Percentiles rank a stretch among this genome's conserved stretches.
phyloP scores from a whole-genome alignment of 1,139 yeast species.

The Meyerozyma carpophila region DNA sequence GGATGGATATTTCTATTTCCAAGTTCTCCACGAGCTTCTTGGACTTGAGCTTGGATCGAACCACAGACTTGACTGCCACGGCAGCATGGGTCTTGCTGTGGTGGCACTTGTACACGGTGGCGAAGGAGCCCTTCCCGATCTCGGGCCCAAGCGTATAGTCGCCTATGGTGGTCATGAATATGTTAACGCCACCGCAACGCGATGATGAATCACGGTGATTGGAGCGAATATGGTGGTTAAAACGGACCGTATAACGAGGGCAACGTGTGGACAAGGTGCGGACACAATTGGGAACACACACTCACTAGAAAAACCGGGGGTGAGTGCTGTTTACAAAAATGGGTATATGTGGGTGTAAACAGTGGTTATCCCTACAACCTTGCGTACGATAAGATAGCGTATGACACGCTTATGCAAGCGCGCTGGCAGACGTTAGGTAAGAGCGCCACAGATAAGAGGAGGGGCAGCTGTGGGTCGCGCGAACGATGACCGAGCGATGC shows the following conservation, averaged over 20 bases:
- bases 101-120: conserved; percentile 68
- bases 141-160: conserved; percentile 58
- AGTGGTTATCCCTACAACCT: not conserved
- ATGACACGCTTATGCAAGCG: conserved; percentile 1
- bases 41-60: conserved; percentile 74
- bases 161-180: conserved; percentile 21
- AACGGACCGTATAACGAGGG: not conserved
- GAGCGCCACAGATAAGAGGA: conserved; percentile 1
- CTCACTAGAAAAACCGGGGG: too few species aligned
- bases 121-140: conserved; percentile 94
- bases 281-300: too few species aligned
- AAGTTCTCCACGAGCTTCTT: conserved; percentile 84
- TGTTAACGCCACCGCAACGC: not conserved
- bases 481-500: not conserved
- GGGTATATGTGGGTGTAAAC: not conserved
- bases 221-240: not conserved
- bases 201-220: not conserved
- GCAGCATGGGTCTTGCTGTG: conserved; percentile 45
- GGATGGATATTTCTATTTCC: conserved; percentile 83
- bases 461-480: not conserved
- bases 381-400: conserved; percentile 1
- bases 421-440: not conserved
- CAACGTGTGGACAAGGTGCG: not conserved
- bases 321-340: too few species aligned
- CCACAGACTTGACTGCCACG: conserved; percentile 86